A percentile compares a stretch with the other conserved stretches of the same genome.
These are phyloP conservation scores for Paracamarosporium sp. DNA, from an alignment of 2,329 filamentous ascomycete species.

Conservation along the genomic window DNA sequence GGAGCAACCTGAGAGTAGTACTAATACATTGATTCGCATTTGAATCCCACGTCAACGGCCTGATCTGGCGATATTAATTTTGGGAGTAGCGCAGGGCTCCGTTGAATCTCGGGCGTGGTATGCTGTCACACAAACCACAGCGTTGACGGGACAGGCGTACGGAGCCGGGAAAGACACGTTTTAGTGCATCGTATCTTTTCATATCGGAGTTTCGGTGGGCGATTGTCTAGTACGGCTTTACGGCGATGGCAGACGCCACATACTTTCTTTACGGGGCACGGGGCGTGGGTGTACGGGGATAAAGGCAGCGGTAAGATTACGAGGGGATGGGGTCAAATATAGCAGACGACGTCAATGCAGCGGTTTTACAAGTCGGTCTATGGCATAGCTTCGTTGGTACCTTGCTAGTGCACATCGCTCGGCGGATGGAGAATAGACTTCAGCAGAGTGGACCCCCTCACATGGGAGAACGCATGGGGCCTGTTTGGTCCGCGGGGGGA, in stretches of 20 bases:
- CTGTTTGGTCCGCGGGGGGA: background rate
- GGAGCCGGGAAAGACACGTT: background rate
- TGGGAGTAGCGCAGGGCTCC: background rate
- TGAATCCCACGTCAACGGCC: background rate
- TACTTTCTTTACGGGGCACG: background rate
- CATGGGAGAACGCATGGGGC: background rate
- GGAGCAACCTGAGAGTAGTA: slow-evolving; percentile 14
- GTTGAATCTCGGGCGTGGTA: background rate
- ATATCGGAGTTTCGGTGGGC: background rate
- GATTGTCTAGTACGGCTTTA: too few species aligned
- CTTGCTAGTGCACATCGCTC: background rate
- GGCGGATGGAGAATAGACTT: background rate
- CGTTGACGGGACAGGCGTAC: background rate
- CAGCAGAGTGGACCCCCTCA: background rate
- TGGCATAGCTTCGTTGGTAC: slow-evolving; percentile 7
- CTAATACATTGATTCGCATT: background rate
- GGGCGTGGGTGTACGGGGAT: slow-evolving; percentile 7
- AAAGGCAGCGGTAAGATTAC: too few species aligned
- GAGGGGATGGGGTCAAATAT: slow-evolving; percentile 7
- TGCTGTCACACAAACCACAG: background rate
- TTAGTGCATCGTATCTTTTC: background rate
- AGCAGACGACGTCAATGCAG: slow-evolving; percentile 15
- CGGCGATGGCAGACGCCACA: background rate
- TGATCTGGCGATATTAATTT: background rate
- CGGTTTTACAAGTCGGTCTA: background rate